Evolutionary conservation across 2,329 filamentous ascomycete genomes (phyloP).

Genomic region (Xylariaceae sp.): DNA sequence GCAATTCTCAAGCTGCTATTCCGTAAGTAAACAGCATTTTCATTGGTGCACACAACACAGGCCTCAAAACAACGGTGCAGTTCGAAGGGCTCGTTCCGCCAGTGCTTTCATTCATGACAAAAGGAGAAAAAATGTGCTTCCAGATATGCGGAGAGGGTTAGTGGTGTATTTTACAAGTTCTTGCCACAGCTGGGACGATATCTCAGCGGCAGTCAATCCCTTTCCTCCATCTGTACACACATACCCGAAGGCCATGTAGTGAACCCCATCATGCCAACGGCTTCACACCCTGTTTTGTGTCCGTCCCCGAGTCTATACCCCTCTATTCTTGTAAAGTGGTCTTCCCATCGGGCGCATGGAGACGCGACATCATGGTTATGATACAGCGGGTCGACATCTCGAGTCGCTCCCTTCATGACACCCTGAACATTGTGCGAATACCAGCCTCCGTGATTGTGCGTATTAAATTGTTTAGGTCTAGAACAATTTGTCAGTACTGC

Average conservation of each 20-base stretch:
- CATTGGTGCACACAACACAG: slow-evolving; percentile 5
- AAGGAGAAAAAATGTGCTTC: slow-evolving; percentile 14
- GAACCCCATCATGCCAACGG: slow-evolving; percentile 22
- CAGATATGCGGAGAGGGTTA: slow-evolving; percentile 13
- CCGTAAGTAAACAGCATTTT: slow-evolving; percentile 9
- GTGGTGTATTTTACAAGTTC: slow-evolving; percentile 20
- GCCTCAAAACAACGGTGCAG: slow-evolving; percentile 1
- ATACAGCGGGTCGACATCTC: slow-evolving; percentile 23
- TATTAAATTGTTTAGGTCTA: slow-evolving; percentile 33
- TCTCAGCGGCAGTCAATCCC: slow-evolving; percentile 17
- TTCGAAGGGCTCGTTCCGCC: slow-evolving; percentile 9
- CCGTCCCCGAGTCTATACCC: slow-evolving; percentile 27
- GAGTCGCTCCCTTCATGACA: slow-evolving; percentile 28
- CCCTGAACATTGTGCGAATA: slow-evolving; percentile 28
- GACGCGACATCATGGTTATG: slow-evolving; percentile 19
- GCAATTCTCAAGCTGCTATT: neutral
- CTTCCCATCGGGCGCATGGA: slow-evolving; percentile 30
- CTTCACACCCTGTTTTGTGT: slow-evolving; percentile 24
- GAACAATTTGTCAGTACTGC: slow-evolving; percentile 12
- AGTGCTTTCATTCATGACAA: slow-evolving; percentile 10
- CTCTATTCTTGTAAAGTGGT: slow-evolving; percentile 35
- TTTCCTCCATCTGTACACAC: slow-evolving; percentile 32
- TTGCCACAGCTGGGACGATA: slow-evolving; percentile 3
- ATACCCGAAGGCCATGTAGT: slow-evolving; percentile 32
- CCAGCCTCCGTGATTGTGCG: slow-evolving; percentile 29